A percentile compares a stretch with the other conserved stretches of the same genome.
Evolutionary conservation across 345 rosid species (phyloP).

Genomic region (Camelina laxa): DNA sequence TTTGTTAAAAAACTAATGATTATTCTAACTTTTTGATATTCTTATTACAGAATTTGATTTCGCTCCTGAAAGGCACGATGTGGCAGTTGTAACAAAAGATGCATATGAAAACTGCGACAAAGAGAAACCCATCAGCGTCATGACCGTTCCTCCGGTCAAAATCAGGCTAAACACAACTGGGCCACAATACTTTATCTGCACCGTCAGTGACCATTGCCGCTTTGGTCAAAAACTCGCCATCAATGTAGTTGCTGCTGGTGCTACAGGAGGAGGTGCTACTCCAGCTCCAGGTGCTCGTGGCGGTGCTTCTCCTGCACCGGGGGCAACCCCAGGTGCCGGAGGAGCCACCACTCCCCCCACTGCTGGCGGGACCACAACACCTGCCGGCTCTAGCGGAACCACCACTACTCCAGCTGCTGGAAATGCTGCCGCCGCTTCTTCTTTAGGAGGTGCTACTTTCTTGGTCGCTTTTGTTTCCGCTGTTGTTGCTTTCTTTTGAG

Average conservation of each 20-base stretch:
- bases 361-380: slow-evolving; percentile 32
- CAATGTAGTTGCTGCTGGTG: slow-evolving; percentile 44
- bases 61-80: slow-evolving; percentile 54
- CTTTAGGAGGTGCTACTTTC: slow-evolving; percentile 33
- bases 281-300: slow-evolving; percentile 3
- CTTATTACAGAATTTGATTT: slow-evolving; percentile 57
- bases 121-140: slow-evolving; percentile 37
- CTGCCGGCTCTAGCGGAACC: slow-evolving; percentile 26
- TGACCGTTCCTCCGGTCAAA: slow-evolving; percentile 46
- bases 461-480: slow-evolving; percentile 37
- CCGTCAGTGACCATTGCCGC: slow-evolving; percentile 50
- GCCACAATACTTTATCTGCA: slow-evolving; percentile 54
- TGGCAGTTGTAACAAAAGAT: slow-evolving; percentile 52
- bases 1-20: neutral
- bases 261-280: slow-evolving; percentile 35
- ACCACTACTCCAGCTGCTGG: slow-evolving; percentile 30
- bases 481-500: slow-evolving; percentile 42
- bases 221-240: slow-evolving; percentile 57
- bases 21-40: neutral
- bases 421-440: slow-evolving; percentile 33
- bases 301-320: slow-evolving; percentile 3
- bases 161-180: slow-evolving; percentile 53
- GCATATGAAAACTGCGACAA: slow-evolving; percentile 49
- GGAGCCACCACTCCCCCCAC: slow-evolving; percentile 29
- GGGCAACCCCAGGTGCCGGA: slow-evolving; percentile 10